Base-by-base conservation (phyloP, 805 yeast genomes). In the Ogataea saltuana region DNA sequence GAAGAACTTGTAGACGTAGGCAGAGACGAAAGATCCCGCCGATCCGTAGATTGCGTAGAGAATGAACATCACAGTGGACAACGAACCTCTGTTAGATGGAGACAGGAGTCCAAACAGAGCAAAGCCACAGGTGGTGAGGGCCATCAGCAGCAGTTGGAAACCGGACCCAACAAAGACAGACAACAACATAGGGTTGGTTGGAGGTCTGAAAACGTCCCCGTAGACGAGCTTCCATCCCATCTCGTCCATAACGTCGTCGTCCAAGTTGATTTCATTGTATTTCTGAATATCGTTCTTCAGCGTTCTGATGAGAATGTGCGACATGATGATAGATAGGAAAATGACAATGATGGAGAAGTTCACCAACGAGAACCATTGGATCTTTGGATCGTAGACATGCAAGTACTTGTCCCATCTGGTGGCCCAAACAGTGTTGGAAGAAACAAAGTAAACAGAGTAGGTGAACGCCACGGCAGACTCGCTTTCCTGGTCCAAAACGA, bases 381-480 rank as follows among this genome's bases (percentile, higher is more conserved):
- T 86, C 60, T 85, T 84, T 44, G 97, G 95, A 60, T 88, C 96
- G 62, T 83, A 85, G 18, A 86, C 93, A 56, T 88, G 95, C 58
- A 93, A 72, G 63, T 93, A 93, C 65, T 88, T 88, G 65, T 93
- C 99, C 99, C 99, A 93, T 69, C 99, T 82, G 2, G 98, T 91
- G 25, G 97, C 98, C 98, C 98, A 93, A 4, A 81, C 79, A 2
- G 93, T 86, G 5, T 71, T 72, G 7, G 91, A 83, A 42, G 76
- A 76, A 16, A 68, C 63, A 74, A 91, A 93, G 26, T 62, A 68
- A 15, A 91, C 93, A 2, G 93, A 82, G 66, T 93, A 93, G n/a
- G 96, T 78, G 69, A 80, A 93, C 15, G 72, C 60, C n/a, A 91
- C 95, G 1, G 63, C 60, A 5, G 82, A 75, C 26, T 75, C 80